phyloP scores from a whole-genome alignment of 495 filamentous ascomycete species.

The Tuber microsphaerosporum region DNA sequence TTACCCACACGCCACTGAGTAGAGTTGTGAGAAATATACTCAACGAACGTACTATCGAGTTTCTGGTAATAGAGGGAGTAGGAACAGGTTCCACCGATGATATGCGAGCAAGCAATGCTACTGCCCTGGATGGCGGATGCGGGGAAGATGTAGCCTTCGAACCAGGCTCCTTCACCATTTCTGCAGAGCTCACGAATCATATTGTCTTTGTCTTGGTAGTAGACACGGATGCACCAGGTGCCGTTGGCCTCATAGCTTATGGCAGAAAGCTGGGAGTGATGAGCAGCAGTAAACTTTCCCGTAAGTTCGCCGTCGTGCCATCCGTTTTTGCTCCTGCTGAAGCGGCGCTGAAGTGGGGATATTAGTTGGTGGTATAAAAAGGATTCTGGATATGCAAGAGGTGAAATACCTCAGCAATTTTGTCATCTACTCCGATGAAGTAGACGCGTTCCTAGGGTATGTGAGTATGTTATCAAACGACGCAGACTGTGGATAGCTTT shows the following conservation, averaged over 20 bases:
- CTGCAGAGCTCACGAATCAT: slow-evolving; percentile 12
- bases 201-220: slow-evolving; percentile 20
- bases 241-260: background rate
- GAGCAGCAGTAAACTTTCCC: slow-evolving; percentile 11
- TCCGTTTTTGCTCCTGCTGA: slow-evolving; percentile 2
- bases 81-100: background rate
- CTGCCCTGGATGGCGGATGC: slow-evolving; percentile 10
- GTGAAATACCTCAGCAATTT: slow-evolving; percentile 22
- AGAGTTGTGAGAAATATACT: background rate
- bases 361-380: background rate
- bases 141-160: slow-evolving; percentile 7
- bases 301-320: slow-evolving; percentile 22
- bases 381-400: background rate
- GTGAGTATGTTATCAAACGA: no score
- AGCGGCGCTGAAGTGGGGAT: slow-evolving; percentile 2
- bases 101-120: slow-evolving; percentile 5
- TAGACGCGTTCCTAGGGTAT: slow-evolving; percentile 23
- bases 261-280: slow-evolving; percentile 19
- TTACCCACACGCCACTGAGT: slow-evolving; percentile 13
- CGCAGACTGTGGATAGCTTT: no score
- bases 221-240: slow-evolving; percentile 16
- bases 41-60: background rate
- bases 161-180: slow-evolving; percentile 11
- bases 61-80: slow-evolving; percentile 15
- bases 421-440: background rate